These are phyloP conservation scores for Setaria viridis DNA, from an alignment of 202 grass and related monocot genomes.

Conservation along the genomic window DNA sequence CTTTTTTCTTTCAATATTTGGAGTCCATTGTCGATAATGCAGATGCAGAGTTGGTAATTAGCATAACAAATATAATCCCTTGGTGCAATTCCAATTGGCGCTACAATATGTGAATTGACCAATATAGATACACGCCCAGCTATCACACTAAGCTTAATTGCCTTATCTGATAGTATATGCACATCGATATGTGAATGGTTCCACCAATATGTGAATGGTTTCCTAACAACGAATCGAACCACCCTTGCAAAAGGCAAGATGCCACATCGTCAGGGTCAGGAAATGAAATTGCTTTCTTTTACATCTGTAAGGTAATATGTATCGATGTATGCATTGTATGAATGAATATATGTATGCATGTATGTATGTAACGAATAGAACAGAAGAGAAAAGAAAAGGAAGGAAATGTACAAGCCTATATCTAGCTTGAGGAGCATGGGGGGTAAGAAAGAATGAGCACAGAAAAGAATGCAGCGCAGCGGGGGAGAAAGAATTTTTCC, in stretches of 20 bases:
- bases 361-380: constrained; percentile 28
- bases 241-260: background rate
- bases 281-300: constrained; percentile 9
- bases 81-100: background rate
- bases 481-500: constrained; percentile 37
- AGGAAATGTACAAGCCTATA: constrained; percentile 59
- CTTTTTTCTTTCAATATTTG: background rate
- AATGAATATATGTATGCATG: constrained; percentile 3
- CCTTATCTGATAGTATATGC: background rate
- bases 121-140: background rate
- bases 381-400: background rate
- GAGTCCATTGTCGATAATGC: background rate
- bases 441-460: constrained; percentile 26
- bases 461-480: constrained; percentile 45
- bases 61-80: background rate
- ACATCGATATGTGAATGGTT: background rate
- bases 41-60: background rate
- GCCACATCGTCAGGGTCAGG: background rate
- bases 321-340: constrained; percentile 17
- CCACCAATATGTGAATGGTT: background rate
- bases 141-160: background rate
- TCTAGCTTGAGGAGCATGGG: constrained; percentile 52
- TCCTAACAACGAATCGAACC: background rate
- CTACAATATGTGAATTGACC: background rate
- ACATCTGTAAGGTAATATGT: constrained; percentile 41